phyloP scores from a whole-genome alignment of 257 asterid genomes.

The Thymus quinquecostatus region DNA sequence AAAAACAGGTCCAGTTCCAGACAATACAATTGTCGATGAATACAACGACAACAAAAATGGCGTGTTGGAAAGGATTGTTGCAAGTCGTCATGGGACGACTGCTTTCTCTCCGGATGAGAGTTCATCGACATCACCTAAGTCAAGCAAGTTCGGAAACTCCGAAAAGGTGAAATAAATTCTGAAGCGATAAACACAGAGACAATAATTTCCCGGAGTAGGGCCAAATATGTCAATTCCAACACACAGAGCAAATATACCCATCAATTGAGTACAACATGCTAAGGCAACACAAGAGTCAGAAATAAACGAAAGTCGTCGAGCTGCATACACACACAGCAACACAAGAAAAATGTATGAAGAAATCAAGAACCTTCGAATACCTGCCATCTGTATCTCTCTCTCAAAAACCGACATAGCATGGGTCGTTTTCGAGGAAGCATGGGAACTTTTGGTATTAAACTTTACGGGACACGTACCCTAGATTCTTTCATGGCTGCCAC shows the following conservation, averaged over 20 bases:
- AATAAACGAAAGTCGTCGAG: constrained; percentile 16
- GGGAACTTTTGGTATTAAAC: constrained; percentile 7
- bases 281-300: constrained; percentile 32
- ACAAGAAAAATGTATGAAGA: background rate
- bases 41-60: too few relatives aligned
- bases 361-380: background rate
- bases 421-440: constrained; percentile 5
- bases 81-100: background rate
- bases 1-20: background rate
- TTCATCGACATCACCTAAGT: background rate
- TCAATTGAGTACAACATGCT: constrained; percentile 6
- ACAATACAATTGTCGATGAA: too few relatives aligned
- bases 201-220: background rate
- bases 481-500: background rate
- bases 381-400: background rate
- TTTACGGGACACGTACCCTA: background rate
- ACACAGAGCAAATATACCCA: background rate
- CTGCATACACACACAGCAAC: constrained; percentile 31
- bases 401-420: background rate
- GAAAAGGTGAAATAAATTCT: background rate
- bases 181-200: background rate
- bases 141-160: background rate
- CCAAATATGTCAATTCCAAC: background rate
- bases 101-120: background rate
- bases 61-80: background rate